Conservation (phyloP, 805 yeast genomes). For the Schwanniomyces polymorphus region DNA sequence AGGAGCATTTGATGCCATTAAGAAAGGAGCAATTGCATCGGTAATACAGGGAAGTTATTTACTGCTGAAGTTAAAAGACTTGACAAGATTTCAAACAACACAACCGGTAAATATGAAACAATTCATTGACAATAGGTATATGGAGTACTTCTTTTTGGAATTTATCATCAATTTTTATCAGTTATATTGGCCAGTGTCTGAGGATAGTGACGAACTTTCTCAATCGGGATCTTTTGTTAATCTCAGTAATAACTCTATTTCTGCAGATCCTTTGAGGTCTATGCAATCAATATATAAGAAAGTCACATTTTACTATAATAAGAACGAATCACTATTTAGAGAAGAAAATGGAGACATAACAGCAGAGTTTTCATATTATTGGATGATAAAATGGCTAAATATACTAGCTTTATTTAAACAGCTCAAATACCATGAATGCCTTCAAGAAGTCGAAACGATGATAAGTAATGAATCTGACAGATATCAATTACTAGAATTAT, state of each 20-base stretch:
- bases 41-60: slow-evolving; percentile 17
- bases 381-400: slow-evolving; percentile 19
- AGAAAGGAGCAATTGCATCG: slow-evolving; percentile 3
- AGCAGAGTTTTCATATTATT: slow-evolving; percentile 22
- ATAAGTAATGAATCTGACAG: slow-evolving; percentile 2
- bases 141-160: slow-evolving; percentile 30
- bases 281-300: slow-evolving; percentile 19
- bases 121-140: slow-evolving; percentile 21
- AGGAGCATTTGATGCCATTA: slow-evolving; percentile 2
- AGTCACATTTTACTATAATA: slow-evolving; percentile 19
- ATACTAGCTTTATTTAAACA: slow-evolving; percentile 24
- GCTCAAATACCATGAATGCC: slow-evolving; percentile 23
- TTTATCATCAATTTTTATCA: slow-evolving; percentile 18
- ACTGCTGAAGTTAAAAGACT: not conserved
- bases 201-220: not conserved
- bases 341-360: not conserved
- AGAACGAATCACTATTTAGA: slow-evolving; percentile 12
- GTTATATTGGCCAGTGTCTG: slow-evolving; percentile 19
- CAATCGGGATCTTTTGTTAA: not conserved
- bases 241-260: not conserved
- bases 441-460: slow-evolving; percentile 19
- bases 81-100: slow-evolving; percentile 5
- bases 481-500: not conserved
- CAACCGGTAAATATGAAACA: slow-evolving; percentile 21
- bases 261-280: slow-evolving; percentile 10